Evolutionary conservation across 83 land plant genomes (phyloP).

Genomic region (Thuja plicata): DNA sequence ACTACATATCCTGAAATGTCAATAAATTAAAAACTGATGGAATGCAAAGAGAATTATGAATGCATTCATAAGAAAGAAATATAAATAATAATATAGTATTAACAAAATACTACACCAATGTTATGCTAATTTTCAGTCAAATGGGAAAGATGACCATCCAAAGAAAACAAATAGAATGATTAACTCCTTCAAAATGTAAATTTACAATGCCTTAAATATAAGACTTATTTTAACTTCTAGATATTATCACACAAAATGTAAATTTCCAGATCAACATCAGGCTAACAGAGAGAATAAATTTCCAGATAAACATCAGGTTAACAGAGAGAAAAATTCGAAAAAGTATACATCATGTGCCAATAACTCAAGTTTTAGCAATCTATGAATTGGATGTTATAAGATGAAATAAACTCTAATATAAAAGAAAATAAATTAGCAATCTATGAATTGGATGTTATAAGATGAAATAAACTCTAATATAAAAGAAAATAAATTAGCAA

Average conservation of each 20-base stretch:
- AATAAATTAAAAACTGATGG: slow-evolving; percentile 10
- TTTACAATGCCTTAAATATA: neutral
- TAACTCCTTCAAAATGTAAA: neutral
- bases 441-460: too few relatives aligned
- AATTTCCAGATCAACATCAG: neutral
- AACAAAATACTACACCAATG: neutral
- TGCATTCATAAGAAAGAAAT: neutral
- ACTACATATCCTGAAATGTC: neutral
- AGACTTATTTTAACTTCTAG: neutral
- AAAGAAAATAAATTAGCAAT: too few relatives aligned
- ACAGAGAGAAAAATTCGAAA: neutral
- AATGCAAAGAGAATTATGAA: neutral
- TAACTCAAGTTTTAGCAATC: neutral
- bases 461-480: neutral
- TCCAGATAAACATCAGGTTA: neutral
- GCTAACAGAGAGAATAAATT: neutral
- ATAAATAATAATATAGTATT: too few relatives aligned
- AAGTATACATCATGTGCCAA: neutral
- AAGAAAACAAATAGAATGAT: neutral
- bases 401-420: too few relatives aligned
- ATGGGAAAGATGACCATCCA: neutral
- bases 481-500: too few relatives aligned
- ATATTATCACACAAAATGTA: neutral
- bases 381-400: neutral
- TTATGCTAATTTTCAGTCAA: neutral